Percentiles rank a stretch among this genome's conserved stretches.
These are phyloP conservation scores for Pyrenophora seminiperda DNA, from an alignment of 2,329 filamentous ascomycete genomes.

Conservation along the genomic window DNA sequence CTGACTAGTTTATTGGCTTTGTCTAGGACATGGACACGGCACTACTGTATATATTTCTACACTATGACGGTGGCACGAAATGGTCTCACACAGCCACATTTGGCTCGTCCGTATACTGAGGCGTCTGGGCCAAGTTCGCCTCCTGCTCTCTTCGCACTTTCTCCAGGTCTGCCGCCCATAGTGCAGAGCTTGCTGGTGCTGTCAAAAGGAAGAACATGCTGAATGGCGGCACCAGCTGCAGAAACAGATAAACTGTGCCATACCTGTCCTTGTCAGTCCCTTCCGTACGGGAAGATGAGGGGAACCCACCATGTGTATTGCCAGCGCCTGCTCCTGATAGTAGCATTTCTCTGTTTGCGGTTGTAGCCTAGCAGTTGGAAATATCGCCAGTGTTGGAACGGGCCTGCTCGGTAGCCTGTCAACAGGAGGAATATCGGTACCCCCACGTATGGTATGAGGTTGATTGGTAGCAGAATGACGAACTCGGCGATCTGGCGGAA, in stretches of 20 bases:
- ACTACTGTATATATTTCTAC: not conserved
- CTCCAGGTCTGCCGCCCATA: slow-evolving; percentile 86
- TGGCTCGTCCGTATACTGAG: slow-evolving; percentile 40
- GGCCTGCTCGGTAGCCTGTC: slow-evolving; percentile 85
- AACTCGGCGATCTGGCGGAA: slow-evolving; percentile 89
- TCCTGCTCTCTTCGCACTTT: slow-evolving; percentile 33
- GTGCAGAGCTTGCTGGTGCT: slow-evolving; percentile 78
- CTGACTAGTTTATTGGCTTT: slow-evolving; percentile 1
- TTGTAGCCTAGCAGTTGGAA: slow-evolving; percentile 78
- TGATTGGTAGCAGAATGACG: slow-evolving; percentile 69
- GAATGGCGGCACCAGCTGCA: slow-evolving; percentile 86
- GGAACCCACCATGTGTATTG: slow-evolving; percentile 77
- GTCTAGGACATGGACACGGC: not conserved
- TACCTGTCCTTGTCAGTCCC: slow-evolving; percentile 60
- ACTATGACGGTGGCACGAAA: not conserved
- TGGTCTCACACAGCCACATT: slow-evolving; percentile 24
- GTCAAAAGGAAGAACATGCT: slow-evolving; percentile 96
- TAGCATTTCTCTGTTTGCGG: slow-evolving; percentile 73
- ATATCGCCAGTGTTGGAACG: slow-evolving; percentile 89
- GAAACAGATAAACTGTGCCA: slow-evolving; percentile 78
- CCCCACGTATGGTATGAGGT: slow-evolving; percentile 82
- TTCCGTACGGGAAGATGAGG: not conserved
- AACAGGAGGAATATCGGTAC: slow-evolving; percentile 84
- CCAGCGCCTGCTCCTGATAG: slow-evolving; percentile 70
- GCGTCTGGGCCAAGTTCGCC: slow-evolving; percentile 21